Base-by-base conservation (phyloP, 2,329 filamentous ascomycete genomes). In the Rhynchosporium graminicola region DNA sequence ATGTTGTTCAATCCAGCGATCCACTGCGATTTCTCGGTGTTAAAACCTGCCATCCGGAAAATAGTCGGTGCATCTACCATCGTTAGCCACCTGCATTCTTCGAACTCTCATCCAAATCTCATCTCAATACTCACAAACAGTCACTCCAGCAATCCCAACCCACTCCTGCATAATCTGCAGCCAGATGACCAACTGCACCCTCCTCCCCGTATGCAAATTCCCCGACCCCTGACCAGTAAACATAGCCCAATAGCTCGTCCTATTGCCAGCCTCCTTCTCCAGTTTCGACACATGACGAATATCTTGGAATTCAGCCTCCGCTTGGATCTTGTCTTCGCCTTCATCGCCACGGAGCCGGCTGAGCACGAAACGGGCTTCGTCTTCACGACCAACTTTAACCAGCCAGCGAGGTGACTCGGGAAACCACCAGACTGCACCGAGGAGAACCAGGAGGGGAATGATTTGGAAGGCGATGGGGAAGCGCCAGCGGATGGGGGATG, bases 101-200 rank as follows among this genome's bases (percentile, higher is more conserved):
- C 1, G 1, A 20, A 20, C 1, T 20, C 20, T 20, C 20, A 20
- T 20, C 20, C 20, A 20, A 20, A 20, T 20, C 20, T 20, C 20
- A 20, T 20, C 20, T 20, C 20, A 3, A 9, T 15, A 67, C 75
- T 56, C 70, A 76, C 75, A 86, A 42, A 90, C 81, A 0, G 87
- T 89, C 2, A 90, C 85, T 47, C 86, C 87, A 0, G 87, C 86
- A 64, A 90, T 90, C 0, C 87, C 86, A 57, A 87, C 82, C 85
- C 87, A 89, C 68, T 88, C 84, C 69, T 89, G 87, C 71, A 90
- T 82, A 50, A 90, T 87, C 74, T 90, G 87, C 8, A 90, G 78
- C 87, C 87, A 90, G 42, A 91, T 80, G 3, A 88, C 87, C 1
- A 91, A 80, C 69, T 90, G 87, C 0, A 90, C 86, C 5, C 88